Conservation (phyloP, 148 eudicot genomes). For the Vaccinium corymbosum region DNA sequence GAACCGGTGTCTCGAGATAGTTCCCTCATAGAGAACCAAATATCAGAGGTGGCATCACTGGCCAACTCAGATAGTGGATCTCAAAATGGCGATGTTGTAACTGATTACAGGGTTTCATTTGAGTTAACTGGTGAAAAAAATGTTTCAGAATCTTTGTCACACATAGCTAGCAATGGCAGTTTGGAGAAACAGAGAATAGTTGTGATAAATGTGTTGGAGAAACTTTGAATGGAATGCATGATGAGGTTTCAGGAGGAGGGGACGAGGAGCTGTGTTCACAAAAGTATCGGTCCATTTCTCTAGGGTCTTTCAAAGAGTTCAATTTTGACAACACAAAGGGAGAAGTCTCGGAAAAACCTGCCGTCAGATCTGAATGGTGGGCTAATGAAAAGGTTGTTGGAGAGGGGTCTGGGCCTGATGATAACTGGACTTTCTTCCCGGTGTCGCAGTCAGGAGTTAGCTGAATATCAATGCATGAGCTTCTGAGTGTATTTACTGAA, state of each 20-base stretch:
- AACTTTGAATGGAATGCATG: conserved; percentile 24
- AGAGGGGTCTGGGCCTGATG: conserved; percentile 41
- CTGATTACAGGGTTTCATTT: conserved; percentile 77
- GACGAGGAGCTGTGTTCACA: conserved; percentile 41
- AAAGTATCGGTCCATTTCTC: conserved; percentile 47
- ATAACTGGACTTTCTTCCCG: conserved; percentile 87
- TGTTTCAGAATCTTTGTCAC: conserved; percentile 17
- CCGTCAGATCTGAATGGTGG: conserved; percentile 67
- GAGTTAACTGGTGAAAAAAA: conserved; percentile 45
- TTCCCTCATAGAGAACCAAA: conserved; percentile 34
- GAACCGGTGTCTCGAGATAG: conserved; percentile 48
- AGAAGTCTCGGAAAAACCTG: conserved; percentile 32
- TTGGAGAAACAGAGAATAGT: conserved; percentile 15
- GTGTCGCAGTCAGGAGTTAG: conserved; percentile 65
- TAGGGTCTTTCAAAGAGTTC: conserved; percentile 87
- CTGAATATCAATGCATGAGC: conserved; percentile 21
- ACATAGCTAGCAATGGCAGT: conserved; percentile 17
- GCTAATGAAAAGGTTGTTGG: conserved; percentile 46
- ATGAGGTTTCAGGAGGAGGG: conserved; percentile 23
- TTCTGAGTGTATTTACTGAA: neutral
- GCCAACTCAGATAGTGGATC: conserved; percentile 57
- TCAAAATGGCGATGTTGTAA: conserved; percentile 36
- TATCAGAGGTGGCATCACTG: conserved; percentile 57
- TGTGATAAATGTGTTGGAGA: conserved; percentile 30
- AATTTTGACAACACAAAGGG: conserved; percentile 62